Percentiles rank a stretch among this genome's conserved stretches.
Conservation (phyloP, 805 yeast genomes). For the Saccharomycopsis sp. region DNA sequence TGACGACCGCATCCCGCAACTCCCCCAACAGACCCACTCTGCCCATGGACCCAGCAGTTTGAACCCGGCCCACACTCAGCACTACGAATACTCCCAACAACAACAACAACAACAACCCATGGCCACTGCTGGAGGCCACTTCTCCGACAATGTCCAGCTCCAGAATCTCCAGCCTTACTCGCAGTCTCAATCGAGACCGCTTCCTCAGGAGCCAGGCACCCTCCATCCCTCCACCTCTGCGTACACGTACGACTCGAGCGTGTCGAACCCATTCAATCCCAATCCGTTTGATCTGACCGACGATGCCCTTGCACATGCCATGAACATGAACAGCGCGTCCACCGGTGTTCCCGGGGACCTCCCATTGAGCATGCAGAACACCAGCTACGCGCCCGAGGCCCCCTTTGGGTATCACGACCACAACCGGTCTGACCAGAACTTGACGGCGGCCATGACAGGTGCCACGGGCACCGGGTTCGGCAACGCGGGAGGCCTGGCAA, state of each 20-base stretch:
- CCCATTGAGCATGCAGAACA: constrained; percentile 7
- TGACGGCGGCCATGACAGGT: constrained; percentile 1
- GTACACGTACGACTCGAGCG: background rate
- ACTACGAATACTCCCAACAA: background rate
- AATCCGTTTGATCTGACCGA: background rate
- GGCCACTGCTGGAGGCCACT: background rate
- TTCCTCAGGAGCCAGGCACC: background rate
- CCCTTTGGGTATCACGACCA: background rate
- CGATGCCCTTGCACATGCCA: constrained; percentile 8
- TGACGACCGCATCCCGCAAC: constrained; percentile 2
- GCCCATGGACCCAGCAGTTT: background rate
- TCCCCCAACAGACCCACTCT: constrained; percentile 5
- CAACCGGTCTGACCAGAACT: background rate
- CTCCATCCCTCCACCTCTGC: background rate
- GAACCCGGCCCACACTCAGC: background rate
- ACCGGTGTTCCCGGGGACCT: background rate
- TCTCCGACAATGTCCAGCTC: background rate
- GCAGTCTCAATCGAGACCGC: background rate
- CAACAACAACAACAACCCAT: background rate
- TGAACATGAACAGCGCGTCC: constrained; percentile 4
- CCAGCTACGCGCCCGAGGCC: background rate
- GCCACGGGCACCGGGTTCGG: constrained; percentile 1
- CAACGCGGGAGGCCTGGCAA: background rate
- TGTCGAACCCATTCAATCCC: constrained; percentile 3
- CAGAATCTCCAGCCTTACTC: background rate